phyloP scores from a whole-genome alignment of 2,329 filamentous ascomycete genomes.

The Diaporthe sp. region DNA sequence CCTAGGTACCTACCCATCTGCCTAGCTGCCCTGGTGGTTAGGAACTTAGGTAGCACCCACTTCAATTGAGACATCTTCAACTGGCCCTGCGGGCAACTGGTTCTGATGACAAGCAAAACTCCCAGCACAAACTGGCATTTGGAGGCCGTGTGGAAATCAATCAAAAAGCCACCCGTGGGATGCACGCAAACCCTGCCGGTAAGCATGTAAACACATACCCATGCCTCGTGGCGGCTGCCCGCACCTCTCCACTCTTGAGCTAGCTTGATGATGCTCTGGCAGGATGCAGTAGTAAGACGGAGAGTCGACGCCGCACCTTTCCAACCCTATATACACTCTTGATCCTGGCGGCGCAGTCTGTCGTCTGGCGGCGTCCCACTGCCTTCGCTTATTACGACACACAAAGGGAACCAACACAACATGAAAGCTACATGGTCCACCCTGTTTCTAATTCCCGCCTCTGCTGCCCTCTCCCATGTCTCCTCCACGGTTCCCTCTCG shows the following conservation, averaged over 20 bases:
- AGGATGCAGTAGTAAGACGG: constrained; percentile 5
- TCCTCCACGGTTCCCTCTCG: background rate
- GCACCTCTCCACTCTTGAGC: background rate
- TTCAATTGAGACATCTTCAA: background rate
- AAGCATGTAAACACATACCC: background rate
- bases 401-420: background rate
- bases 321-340: background rate
- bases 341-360: background rate
- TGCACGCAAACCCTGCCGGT: background rate
- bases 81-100: background rate
- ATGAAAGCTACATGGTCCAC: background rate
- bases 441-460: background rate
- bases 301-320: background rate
- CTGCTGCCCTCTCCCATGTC: background rate
- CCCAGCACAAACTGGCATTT: background rate
- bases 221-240: no score
- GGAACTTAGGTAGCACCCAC: background rate
- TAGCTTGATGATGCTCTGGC: constrained; percentile 1
- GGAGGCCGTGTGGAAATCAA: background rate
- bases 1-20: no score
- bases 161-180: background rate
- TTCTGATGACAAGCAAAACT: background rate
- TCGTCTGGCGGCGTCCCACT: no score
- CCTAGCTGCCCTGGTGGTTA: no score
- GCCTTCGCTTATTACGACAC: background rate